These are phyloP conservation scores for Rhizopus delemar DNA, from an alignment of 371 early-diverging fungal genomes.

Conservation along the genomic window DNA sequence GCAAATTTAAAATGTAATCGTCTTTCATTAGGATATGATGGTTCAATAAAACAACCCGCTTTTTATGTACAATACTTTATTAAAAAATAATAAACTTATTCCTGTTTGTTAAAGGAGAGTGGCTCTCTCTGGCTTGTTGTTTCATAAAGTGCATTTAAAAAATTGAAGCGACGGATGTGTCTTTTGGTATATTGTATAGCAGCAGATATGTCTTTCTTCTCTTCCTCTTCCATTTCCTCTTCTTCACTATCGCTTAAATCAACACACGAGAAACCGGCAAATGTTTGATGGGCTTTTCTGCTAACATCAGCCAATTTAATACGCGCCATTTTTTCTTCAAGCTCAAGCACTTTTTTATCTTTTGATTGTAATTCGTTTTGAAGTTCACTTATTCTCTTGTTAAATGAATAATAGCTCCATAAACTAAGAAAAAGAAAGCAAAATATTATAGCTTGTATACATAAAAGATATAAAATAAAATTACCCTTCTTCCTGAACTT, in stretches of 20 bases:
- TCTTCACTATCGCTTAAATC: conserved; percentile 24
- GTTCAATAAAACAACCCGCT: conserved; percentile 25
- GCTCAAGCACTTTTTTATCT: conserved; percentile 15
- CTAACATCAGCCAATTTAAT: conserved; percentile 8
- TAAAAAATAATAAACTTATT: conserved; percentile 8
- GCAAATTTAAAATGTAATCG: neutral
- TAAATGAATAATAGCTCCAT: conserved; percentile 21
- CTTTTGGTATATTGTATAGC: conserved; percentile 17
- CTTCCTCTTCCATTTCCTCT: conserved; percentile 3
- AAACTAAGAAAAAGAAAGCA: neutral
- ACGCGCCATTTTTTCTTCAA: conserved; percentile 25
- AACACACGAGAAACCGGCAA: conserved; percentile 13
- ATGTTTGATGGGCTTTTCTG: conserved; percentile 6
- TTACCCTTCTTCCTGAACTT: conserved; percentile 20
- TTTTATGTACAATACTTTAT: conserved; percentile 15
- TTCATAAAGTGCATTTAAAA: conserved; percentile 17
- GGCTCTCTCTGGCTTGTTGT: conserved; percentile 12
- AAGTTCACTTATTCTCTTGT: conserved; percentile 34
- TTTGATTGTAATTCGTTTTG: conserved; percentile 26
- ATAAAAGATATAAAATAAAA: neutral
- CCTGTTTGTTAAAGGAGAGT: conserved; percentile 3
- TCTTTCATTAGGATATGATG: conserved; percentile 36
- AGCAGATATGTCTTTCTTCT: neutral
- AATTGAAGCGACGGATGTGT: conserved; percentile 24
- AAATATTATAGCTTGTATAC: neutral